A percentile compares a stretch with the other conserved stretches of the same genome.
phyloP scores from a whole-genome alignment of 2,329 filamentous ascomycete species.

The Albophoma yamanashiensis region DNA sequence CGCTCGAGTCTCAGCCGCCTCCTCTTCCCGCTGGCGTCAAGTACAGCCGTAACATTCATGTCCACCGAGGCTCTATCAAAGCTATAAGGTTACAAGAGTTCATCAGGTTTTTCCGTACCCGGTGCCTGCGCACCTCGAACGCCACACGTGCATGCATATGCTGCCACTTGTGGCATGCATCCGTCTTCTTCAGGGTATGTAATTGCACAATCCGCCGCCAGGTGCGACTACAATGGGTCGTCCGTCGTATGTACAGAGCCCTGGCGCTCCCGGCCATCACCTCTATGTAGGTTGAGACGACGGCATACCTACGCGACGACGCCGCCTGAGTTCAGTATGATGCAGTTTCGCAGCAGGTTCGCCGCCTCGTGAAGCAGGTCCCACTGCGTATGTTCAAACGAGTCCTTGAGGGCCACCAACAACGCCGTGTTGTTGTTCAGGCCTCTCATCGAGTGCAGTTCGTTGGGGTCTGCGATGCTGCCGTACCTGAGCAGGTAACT shows the following conservation, averaged over 20 bases:
- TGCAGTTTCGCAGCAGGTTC: slow-evolving; percentile 69
- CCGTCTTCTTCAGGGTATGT: neutral
- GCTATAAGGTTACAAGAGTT: neutral
- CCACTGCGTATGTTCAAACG: slow-evolving; percentile 78
- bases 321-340: slow-evolving; percentile 31
- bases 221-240: neutral
- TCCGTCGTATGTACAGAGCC: neutral
- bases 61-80: neutral
- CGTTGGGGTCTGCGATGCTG: slow-evolving; percentile 62
- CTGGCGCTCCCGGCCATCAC: neutral
- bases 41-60: neutral
- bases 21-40: neutral
- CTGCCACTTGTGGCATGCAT: neutral
- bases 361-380: slow-evolving; percentile 85
- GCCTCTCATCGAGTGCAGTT: slow-evolving; percentile 60
- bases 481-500: slow-evolving; percentile 65
- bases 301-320: slow-evolving; percentile 10
- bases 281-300: too few species aligned
- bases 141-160: neutral
- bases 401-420: slow-evolving; percentile 69
- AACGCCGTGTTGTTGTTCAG: slow-evolving; percentile 77
- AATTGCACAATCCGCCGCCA: neutral
- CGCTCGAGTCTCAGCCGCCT: neutral
- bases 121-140: neutral
- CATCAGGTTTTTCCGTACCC: too few species aligned